phyloP scores from a whole-genome alignment of 2,329 filamentous ascomycete genomes.

The Cadophora malorum region DNA sequence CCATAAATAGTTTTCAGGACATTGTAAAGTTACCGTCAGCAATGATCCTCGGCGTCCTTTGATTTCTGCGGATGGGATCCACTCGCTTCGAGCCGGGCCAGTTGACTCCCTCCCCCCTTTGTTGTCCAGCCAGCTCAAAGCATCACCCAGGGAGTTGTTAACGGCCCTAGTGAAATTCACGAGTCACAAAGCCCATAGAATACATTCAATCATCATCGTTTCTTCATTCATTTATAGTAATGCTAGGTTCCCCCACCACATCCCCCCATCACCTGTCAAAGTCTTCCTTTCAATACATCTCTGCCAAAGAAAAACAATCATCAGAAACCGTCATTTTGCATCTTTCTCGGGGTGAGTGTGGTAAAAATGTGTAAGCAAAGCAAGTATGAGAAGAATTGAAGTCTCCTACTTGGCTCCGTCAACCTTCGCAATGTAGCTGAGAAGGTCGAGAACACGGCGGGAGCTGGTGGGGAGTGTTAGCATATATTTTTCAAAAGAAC shows the following conservation, averaged over 20 bases:
- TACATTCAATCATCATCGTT: conserved; percentile 8
- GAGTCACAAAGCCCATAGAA: background rate
- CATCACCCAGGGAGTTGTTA: no score
- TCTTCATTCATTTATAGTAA: conserved; percentile 20
- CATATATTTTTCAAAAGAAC: background rate
- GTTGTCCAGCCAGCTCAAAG: no score
- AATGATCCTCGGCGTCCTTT: no score
- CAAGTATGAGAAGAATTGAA: conserved; percentile 28
- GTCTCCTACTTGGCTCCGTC: conserved; percentile 56
- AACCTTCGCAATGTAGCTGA: conserved; percentile 79
- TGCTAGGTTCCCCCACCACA: conserved; percentile 10
- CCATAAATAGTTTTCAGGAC: background rate
- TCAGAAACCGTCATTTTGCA: conserved; percentile 38
- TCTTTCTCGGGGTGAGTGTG: conserved; percentile 20
- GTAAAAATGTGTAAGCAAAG: background rate
- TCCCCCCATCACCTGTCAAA: conserved; percentile 33
- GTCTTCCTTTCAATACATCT: conserved; percentile 43
- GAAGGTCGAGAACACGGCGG: conserved; percentile 86
- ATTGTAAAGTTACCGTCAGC: no score
- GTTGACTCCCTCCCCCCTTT: no score
- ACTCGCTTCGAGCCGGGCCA: no score
- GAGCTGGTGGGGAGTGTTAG: background rate
- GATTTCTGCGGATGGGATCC: no score
- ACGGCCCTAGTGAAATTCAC: no score
- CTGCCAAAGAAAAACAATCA: conserved; percentile 39